These are phyloP conservation scores for Alloteropsis semialata DNA, from an alignment of 176 grass and related monocot genomes.

Conservation along the genomic window DNA sequence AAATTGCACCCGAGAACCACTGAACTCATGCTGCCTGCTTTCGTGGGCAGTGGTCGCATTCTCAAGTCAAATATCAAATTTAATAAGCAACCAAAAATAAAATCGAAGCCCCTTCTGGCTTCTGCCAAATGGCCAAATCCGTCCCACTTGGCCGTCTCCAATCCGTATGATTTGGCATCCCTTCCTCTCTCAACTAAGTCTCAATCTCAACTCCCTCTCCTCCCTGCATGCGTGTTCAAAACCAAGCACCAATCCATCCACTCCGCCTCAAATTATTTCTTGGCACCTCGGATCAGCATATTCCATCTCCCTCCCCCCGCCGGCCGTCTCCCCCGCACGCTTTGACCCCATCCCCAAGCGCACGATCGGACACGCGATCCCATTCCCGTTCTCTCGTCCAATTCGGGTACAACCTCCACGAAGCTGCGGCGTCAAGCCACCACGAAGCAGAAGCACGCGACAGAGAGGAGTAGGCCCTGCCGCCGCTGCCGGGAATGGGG, in stretches of 20 bases:
- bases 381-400: neutral
- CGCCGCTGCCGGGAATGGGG: constrained; percentile 8
- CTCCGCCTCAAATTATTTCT: constrained; percentile 21
- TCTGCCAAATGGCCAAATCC: too few relatives aligned
- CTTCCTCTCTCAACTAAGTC: neutral
- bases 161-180: too few relatives aligned
- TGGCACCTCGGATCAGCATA: constrained; percentile 40
- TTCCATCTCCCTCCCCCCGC: constrained; percentile 10
- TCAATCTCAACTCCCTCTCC: too few relatives aligned
- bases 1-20: too few relatives aligned
- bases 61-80: neutral
- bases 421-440: constrained; percentile 5
- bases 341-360: constrained; percentile 22
- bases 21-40: too few relatives aligned
- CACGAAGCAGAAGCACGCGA: neutral
- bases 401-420: neutral
- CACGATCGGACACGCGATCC: constrained; percentile 26
- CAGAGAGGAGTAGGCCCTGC: neutral
- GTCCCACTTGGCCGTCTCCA: neutral
- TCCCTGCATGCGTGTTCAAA: constrained; percentile 34
- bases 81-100: neutral
- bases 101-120: neutral
- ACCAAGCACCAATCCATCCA: neutral
- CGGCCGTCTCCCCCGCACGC: neutral
- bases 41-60: neutral